Conservation (phyloP, 345 rosid genomes). For the Sonneratia caseolaris region DNA sequence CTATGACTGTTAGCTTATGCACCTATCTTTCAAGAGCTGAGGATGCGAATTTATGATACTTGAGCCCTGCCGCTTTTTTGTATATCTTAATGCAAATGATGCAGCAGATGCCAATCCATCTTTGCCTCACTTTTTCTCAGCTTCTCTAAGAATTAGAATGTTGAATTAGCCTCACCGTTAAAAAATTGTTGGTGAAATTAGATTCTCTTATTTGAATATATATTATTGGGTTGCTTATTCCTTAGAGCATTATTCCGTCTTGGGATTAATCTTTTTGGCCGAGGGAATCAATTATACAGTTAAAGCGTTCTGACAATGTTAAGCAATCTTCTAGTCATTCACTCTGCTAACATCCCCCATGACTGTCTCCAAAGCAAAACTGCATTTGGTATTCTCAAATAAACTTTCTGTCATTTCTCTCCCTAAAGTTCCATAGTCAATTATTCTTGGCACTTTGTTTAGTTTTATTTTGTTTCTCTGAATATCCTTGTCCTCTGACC, state of each 20-base stretch:
- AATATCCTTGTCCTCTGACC: background rate
- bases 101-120: background rate
- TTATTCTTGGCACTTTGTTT: background rate
- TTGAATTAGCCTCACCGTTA: background rate
- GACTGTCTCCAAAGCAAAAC: background rate
- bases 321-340: background rate
- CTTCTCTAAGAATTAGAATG: background rate
- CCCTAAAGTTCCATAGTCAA: background rate
- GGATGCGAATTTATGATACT: background rate
- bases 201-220: too few species aligned
- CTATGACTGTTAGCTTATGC: background rate
- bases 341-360: background rate
- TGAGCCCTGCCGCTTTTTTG: background rate
- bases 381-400: background rate
- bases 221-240: background rate
- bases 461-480: background rate
- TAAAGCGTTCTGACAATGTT: background rate
- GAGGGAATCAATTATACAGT: too few species aligned
- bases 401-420: background rate
- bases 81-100: background rate
- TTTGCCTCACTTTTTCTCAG: background rate
- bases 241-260: background rate
- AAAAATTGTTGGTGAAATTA: too few species aligned
- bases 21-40: too few species aligned
- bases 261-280: background rate